Base-by-base conservation (phyloP, 1,284 basidiomycete genomes). In the Afroboletus lepidellus region DNA sequence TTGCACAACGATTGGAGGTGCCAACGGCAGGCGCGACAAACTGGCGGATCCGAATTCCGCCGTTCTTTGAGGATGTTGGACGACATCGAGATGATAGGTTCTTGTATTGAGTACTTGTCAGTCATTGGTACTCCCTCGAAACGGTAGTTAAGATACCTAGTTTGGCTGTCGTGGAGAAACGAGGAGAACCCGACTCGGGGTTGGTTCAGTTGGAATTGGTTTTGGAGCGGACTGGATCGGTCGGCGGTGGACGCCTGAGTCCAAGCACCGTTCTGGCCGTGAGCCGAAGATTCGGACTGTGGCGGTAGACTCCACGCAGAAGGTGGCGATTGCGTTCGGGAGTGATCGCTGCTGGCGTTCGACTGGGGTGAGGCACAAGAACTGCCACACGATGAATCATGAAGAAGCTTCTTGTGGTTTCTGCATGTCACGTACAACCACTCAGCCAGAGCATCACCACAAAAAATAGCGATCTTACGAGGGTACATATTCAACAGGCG, bases 1-100 rank as follows among this genome's bases (percentile, higher is more conserved):
- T 60, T 85, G 86, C 23, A 87, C 86, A 55, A 94, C 81, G 36
- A 90, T 76, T 11, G 92, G 87, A 39, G 92, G 92, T 15, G 87
- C 82, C 48, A 94, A 74, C 5, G 92, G 90, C 39, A 94, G 72
- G 46, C 92, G 84, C 49, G 90, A 92, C 48, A 94, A 77, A 47
- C 78, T 83, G 20, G 81, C 79, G 44, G 78, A 73, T 39, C 87
- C 84, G 72, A 92, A 93, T 66, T 91, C 90, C 43, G 92, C 88
- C 34, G 88, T 84, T 54, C 79, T 78, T 57, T 81, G 75, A 20
- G 92, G 92, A 53, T 92, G 84, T 64, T 94, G 92, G 37, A 93
- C 77, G 53, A 92, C 80, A 64, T 88, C 83, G 11, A 92, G 79
- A 45, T 83, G 78, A 66, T 91, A 92, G 2, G 81, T 76, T 71